Evolutionary conservation across 169 alveolate species (phyloP), one percentile per base, ranked within the genome.

Genomic region (Miamiensis avidus): DNA sequence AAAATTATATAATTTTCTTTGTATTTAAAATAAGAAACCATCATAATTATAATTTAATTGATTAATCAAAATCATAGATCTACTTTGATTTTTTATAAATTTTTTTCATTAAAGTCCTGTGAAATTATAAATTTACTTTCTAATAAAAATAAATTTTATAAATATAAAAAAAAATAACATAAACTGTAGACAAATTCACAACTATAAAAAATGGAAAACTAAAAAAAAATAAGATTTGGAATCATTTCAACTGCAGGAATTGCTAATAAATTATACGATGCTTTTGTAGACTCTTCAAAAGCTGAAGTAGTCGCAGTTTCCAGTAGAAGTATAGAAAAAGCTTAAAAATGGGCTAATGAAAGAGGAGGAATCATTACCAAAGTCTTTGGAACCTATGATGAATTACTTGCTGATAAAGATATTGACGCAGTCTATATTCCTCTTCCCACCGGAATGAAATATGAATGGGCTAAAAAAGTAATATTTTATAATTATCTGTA

Each of bases 361-460:
- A 49, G 20, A 4, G 20, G 20, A 11, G 4, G 20, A n/a, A n/a
- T n/a, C 20, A 49, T 11, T 49, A 49, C 20, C 4, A 49, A 49
- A 49, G 85, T 85, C 6, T 89, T 81, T 89, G 93, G 93, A 26
- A 31, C 86, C 15, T 89, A 89, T 82, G 65, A 89, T 64, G 93
- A 89, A 27, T 75, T 89, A 31, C 49, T 89, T 34, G 76, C 84
- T 74, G 93, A 89, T 74, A 87, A 88, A 32, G 82, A 85, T 78
- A 85, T 89, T 31, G 93, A 89, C 78, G 90, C 85, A 28, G 88
- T 89, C 0, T 89, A 89, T 69, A 82, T 89, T 0, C 89, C 93
- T 31, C 75, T 85, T 30, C 93, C 93, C 20, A 88, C 89, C 32
- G 31, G 91, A 4, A 74, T 75, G 29, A 88, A 89, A 78, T 82